phyloP scores from a whole-genome alignment of 2,329 filamentous ascomycete species.

The Alternaria angustiovoidea region DNA sequence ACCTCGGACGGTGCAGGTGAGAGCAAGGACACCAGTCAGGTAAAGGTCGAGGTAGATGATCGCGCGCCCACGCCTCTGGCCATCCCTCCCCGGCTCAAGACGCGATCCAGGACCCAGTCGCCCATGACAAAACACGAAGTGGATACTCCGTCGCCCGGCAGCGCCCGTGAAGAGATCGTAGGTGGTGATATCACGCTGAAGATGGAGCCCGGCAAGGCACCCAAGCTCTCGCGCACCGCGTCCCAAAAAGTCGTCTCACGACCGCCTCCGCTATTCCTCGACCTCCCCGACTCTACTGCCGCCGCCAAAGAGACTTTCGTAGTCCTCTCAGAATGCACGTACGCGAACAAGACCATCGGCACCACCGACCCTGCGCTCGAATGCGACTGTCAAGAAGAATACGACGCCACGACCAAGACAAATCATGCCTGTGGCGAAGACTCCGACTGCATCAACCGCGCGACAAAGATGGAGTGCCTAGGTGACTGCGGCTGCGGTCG shows the following conservation, averaged over 20 bases:
- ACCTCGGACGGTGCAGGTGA: conserved; percentile 23
- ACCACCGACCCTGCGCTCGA: conserved; percentile 92
- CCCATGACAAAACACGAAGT: conserved; percentile 41
- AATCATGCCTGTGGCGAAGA: conserved; percentile 95
- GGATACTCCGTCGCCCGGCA: conserved; percentile 48
- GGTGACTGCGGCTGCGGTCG: conserved; percentile 86
- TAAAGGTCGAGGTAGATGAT: conserved; percentile 40
- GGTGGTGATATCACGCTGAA: conserved; percentile 70
- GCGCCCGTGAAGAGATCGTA: conserved; percentile 62
- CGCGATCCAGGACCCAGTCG: conserved; percentile 44
- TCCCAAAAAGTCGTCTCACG: conserved; percentile 73
- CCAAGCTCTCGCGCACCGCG: conserved; percentile 76
- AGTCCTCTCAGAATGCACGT: conserved; percentile 84
- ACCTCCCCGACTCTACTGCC: conserved; percentile 79
- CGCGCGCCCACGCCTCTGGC: conserved; percentile 40
- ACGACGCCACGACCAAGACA: conserved; percentile 63
- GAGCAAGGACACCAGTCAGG: conserved; percentile 27
- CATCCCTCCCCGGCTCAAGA: conserved; percentile 38
- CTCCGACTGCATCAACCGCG: conserved; percentile 97
- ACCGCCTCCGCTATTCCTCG: conserved; percentile 71
- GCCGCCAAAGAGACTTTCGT: conserved; percentile 81
- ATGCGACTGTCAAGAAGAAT: conserved; percentile 94
- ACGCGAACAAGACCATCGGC: conserved; percentile 90
- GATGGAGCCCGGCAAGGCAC: conserved; percentile 67
- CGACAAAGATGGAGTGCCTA: conserved; percentile 96